Percentiles rank a stretch among this genome's conserved stretches.
phyloP scores from a whole-genome alignment of 345 rosid species.

The Hibiscus tridactylites region DNA sequence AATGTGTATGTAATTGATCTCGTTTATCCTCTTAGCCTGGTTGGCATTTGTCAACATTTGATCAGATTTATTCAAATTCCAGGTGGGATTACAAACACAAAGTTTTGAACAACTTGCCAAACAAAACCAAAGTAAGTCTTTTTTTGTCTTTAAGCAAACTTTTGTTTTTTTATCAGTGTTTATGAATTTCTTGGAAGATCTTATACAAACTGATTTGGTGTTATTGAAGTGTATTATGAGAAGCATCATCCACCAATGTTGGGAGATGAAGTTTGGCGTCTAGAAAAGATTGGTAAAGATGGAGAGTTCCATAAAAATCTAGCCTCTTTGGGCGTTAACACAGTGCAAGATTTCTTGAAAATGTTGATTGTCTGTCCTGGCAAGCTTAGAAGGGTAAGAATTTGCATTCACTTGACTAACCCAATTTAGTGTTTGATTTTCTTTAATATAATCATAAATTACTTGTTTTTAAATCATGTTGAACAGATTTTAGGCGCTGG shows the following conservation, averaged over 20 bases:
- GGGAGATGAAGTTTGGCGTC: constrained; percentile 35
- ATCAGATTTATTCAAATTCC: background rate
- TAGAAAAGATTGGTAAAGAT: constrained; percentile 59
- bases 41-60: background rate
- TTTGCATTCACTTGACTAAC: background rate
- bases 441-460: background rate
- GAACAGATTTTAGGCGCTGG: constrained; percentile 54
- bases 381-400: constrained; percentile 46
- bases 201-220: background rate
- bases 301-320: constrained; percentile 82
- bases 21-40: background rate
- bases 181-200: background rate
- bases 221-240: constrained; percentile 57
- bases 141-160: background rate
- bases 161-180: background rate
- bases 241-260: constrained; percentile 82
- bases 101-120: background rate
- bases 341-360: constrained; percentile 78
- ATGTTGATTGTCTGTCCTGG: constrained; percentile 37
- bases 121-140: background rate
- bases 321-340: constrained; percentile 23
- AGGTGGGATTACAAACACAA: background rate
- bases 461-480: background rate
- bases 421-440: background rate
- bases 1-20: background rate